These are phyloP conservation scores for Avena atlantica DNA, from an alignment of 176 grass and related monocot species.

Conservation along the genomic window DNA sequence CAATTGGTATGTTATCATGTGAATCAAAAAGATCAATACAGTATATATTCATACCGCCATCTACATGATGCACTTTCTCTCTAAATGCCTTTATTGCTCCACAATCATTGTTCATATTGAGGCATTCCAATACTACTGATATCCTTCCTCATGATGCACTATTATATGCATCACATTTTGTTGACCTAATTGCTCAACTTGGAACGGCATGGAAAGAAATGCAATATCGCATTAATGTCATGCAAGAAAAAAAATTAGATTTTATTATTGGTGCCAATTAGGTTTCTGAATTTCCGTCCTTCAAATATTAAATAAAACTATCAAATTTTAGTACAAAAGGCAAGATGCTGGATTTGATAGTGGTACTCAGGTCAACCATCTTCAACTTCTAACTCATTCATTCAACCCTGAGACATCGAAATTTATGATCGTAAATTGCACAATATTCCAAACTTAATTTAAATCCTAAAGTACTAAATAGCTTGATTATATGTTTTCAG, in stretches of 20 bases:
- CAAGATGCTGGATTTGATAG: neutral
- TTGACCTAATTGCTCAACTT: neutral
- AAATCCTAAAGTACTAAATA: neutral
- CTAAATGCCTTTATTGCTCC: neutral
- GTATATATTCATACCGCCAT: neutral
- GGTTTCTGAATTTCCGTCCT: neutral
- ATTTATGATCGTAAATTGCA: neutral
- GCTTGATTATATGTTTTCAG: neutral
- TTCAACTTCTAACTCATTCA: neutral
- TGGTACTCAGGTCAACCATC: neutral
- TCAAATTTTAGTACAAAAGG: neutral
- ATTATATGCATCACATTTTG: neutral
- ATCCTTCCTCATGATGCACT: neutral
- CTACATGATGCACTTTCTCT: neutral
- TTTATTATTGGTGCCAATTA: neutral
- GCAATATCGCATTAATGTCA: neutral
- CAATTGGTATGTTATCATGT: neutral
- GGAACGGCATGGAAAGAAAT: neutral
- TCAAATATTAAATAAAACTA: neutral
- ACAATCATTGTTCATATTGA: neutral
- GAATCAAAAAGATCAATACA: neutral
- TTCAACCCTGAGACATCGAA: neutral
- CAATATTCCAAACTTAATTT: neutral
- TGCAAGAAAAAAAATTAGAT: neutral
- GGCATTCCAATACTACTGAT: neutral